Percentiles rank a stretch among this genome's conserved stretches.
Evolutionary conservation across 1,284 basidiomycete species (phyloP).

Genomic region (Ceratobasidium sp.): DNA sequence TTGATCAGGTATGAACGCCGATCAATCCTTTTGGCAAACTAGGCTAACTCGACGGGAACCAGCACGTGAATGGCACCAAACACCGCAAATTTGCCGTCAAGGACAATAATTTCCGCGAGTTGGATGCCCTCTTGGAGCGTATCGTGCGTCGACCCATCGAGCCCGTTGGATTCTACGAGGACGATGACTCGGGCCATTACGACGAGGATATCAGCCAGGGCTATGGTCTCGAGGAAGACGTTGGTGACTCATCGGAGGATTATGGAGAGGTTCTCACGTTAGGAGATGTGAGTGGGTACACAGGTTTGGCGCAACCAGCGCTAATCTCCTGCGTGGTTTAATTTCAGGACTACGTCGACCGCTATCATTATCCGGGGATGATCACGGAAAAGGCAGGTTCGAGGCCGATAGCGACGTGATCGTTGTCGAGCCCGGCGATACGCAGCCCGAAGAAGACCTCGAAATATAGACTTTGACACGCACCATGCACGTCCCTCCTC

Average conservation of each 20-base stretch:
- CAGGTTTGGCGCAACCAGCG: conserved; percentile 44
- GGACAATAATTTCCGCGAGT: conserved; percentile 77
- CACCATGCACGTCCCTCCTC: not conserved
- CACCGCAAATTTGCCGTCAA: conserved; percentile 89
- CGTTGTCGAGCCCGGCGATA: conserved; percentile 46
- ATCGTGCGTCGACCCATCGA: conserved; percentile 69
- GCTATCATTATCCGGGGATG: conserved; percentile 46
- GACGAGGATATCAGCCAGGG: conserved; percentile 43
- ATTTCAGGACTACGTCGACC: conserved; percentile 45
- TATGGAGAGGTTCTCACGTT: conserved; percentile 45
- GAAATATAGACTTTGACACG: conserved; percentile 44
- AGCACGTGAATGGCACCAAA: conserved; percentile 81
- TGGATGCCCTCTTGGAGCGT: conserved; percentile 80
- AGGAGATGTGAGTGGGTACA: conserved; percentile 45
- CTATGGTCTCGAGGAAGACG: conserved; percentile 45
- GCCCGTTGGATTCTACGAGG: conserved; percentile 15
- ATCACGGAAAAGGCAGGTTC: conserved; percentile 10
- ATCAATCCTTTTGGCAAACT: conserved; percentile 18
- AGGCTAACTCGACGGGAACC: not conserved
- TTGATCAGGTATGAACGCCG: conserved; percentile 69
- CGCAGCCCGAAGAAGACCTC: conserved; percentile 46
- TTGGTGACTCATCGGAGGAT: conserved; percentile 45
- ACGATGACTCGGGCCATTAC: conserved; percentile 44
- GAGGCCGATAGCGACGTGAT: conserved; percentile 40
- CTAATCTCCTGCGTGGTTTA: conserved; percentile 45